phyloP scores from a whole-genome alignment of 176 grass and related monocot species.

The Cenchrus purpureus region DNA sequence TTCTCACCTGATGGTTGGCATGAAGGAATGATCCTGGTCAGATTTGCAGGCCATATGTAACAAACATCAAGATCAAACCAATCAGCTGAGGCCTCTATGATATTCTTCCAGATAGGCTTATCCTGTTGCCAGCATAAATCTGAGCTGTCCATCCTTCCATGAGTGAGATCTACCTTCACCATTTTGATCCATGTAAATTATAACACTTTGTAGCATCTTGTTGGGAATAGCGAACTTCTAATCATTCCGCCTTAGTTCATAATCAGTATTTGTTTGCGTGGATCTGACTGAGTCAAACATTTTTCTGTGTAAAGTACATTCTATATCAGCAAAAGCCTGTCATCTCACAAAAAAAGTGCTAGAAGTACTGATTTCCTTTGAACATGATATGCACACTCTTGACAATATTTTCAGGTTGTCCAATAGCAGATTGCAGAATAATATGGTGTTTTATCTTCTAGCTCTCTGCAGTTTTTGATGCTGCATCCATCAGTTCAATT shows the following conservation, averaged over 20 bases:
- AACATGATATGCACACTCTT: conserved; percentile 24
- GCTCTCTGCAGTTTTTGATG: background rate
- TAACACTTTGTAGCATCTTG: conserved; percentile 29
- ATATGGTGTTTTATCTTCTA: conserved; percentile 20
- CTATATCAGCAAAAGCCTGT: conserved; percentile 17
- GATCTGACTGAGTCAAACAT: conserved; percentile 8
- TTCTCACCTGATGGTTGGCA: conserved; percentile 56
- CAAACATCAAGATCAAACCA: conserved; percentile 50
- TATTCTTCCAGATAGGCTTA: conserved; percentile 29
- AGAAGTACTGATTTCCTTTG: conserved; percentile 10
- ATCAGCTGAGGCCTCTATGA: conserved; percentile 22
- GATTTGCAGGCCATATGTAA: conserved; percentile 38
- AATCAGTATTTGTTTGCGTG: conserved; percentile 19
- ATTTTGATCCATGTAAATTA: conserved; percentile 33
- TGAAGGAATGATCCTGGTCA: conserved; percentile 40
- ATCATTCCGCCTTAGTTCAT: conserved; percentile 3
- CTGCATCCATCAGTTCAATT: conserved; percentile 19
- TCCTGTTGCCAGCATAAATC: conserved; percentile 19
- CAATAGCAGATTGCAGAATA: conserved; percentile 8
- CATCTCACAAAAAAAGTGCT: conserved; percentile 22
- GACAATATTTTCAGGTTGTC: conserved; percentile 11
- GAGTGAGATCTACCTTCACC: background rate
- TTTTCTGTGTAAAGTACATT: conserved; percentile 33
- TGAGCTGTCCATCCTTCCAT: background rate
- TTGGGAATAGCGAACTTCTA: conserved; percentile 7